Evolutionary conservation across 345 rosid genomes (phyloP).

Genomic region (Salix exigua): DNA sequence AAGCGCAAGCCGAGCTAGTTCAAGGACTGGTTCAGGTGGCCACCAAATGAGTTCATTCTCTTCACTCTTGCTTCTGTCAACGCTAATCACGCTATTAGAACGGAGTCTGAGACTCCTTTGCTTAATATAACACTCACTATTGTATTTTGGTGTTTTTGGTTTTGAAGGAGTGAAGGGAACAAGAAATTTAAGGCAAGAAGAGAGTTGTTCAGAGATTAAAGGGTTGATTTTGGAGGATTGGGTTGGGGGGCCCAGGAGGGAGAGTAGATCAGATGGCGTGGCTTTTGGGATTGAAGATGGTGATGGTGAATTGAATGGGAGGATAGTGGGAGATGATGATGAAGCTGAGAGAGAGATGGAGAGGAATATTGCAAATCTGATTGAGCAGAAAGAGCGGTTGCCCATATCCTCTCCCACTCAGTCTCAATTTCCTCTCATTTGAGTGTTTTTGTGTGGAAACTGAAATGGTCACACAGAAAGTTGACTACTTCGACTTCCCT

Average conservation of each 20-base stretch:
- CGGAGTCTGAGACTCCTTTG: constrained; percentile 21
- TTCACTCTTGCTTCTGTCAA: constrained; percentile 3
- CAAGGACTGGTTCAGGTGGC: constrained; percentile 83
- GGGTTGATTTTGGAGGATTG: constrained; percentile 51
- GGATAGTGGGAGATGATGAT: constrained; percentile 27
- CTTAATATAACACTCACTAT: constrained; percentile 6
- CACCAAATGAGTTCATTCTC: constrained; percentile 78
- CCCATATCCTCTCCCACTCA: constrained; percentile 24
- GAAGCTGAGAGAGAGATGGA: constrained; percentile 55
- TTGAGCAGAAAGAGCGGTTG: constrained; percentile 9
- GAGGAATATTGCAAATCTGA: constrained; percentile 47
- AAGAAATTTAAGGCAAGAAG: constrained; percentile 69
- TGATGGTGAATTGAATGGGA: constrained; percentile 15
- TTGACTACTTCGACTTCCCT: neutral
- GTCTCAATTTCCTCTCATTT: too few relatives aligned
- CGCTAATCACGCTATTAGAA: neutral
- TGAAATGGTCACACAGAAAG: too few relatives aligned
- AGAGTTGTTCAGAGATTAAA: constrained; percentile 46
- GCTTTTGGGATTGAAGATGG: constrained; percentile 47
- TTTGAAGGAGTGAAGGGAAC: constrained; percentile 49
- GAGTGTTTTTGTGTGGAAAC: neutral
- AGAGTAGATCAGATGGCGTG: constrained; percentile 64
- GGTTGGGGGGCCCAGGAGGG: constrained; percentile 54
- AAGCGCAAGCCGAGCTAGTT: constrained; percentile 82
- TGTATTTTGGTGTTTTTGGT: neutral